phyloP scores from a whole-genome alignment of 306 rosid species.

The Prunus mira region DNA sequence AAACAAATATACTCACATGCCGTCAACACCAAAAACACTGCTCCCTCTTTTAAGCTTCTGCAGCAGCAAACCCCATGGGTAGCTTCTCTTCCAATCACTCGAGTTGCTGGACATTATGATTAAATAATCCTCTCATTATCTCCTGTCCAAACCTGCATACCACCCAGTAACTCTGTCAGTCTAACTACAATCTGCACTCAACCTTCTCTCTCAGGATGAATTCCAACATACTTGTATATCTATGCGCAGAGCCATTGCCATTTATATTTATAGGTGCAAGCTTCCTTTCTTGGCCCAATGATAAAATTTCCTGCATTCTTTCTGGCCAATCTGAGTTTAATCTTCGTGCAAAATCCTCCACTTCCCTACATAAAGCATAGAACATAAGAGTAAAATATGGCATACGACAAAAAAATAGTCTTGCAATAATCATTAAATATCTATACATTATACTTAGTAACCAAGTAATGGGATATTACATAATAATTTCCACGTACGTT shows the following conservation, averaged over 20 bases:
- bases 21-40: constrained; percentile 35
- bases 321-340: constrained; percentile 91
- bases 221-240: constrained; percentile 50
- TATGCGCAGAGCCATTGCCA: constrained; percentile 48
- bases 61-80: constrained; percentile 29
- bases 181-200: not conserved
- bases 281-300: constrained; percentile 70
- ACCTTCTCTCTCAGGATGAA: not conserved
- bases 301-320: constrained; percentile 83
- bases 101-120: constrained; percentile 27
- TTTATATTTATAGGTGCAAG: constrained; percentile 57
- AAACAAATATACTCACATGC: constrained; percentile 47
- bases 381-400: not conserved
- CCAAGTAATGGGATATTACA: not conserved
- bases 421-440: not conserved
- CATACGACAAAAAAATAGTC: not conserved
- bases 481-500: not conserved
- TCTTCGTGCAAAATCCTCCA: constrained; percentile 88
- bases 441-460: not conserved
- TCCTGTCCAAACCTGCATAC: constrained; percentile 66
- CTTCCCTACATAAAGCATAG: constrained; percentile 52
- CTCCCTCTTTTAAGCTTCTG: constrained; percentile 35
- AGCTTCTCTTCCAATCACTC: constrained; percentile 36
- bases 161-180: not conserved
- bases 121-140: constrained; percentile 36